Evolutionary conservation across 2,329 filamentous ascomycete species (phyloP), one percentile per base, ranked within the genome.

Genomic region (Penicillium rolfsii): DNA sequence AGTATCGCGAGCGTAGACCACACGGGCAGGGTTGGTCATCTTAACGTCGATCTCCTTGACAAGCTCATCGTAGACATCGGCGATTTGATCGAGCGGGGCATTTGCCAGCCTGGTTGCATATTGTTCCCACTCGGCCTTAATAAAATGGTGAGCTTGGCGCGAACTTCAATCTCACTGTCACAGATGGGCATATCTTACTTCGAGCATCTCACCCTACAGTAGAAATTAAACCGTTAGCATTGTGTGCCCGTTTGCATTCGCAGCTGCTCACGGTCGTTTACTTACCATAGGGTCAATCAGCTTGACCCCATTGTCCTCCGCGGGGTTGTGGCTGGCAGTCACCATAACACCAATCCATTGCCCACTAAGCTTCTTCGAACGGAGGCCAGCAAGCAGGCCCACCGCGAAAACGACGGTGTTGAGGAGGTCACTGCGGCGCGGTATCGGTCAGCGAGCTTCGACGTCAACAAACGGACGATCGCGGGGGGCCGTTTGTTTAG

Each of bases 311-410:
- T 97, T 97, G 79, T 97, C 93, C 70, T 87, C 84, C 36, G 93
- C 89, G 19, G 91, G 91, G 79, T 97, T 97, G 83, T 97, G 93
- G 73, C 91, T 96, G 64, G 93, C 93, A 45, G 93, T 97, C 77
- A 97, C 91, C 93, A 97, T 97, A 68, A 99, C 89, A 73, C 95
- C 95, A 73, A 99, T 96, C 70, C 91, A 90, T 81, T 96, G 91
- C 66, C 93, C 90, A 76, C 89, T 89, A 70, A 96, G 87, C 80
- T 95, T 96, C 75, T 92, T 91, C 67, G 93, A 97, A 65, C 95
- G 90, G 55, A 98, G 85, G 59, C 91, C 88, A 35, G 95, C 91
- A 60, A 97, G 87, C 63, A 99, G 86, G 55, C 94, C 95, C 67
- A 97, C 93, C 50, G 93, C 89, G 80, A 94, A 97, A 69, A 96